These are phyloP conservation scores for Penicillium sp. DNA, from an alignment of 2,329 filamentous ascomycete genomes.

Conservation along the genomic window DNA sequence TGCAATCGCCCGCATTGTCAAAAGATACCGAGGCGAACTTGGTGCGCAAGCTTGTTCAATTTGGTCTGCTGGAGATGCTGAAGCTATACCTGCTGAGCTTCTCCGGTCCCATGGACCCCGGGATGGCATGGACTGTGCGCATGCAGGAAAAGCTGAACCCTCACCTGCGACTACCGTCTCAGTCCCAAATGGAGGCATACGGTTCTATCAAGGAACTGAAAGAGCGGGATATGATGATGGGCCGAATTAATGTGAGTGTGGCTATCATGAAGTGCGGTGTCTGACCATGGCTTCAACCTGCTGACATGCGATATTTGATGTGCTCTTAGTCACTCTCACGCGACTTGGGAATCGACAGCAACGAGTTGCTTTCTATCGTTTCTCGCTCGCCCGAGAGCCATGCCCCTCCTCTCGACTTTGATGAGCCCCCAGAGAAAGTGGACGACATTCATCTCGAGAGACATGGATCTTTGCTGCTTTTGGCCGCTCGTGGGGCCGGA, in stretches of 20 bases:
- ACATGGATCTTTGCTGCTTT: conserved; percentile 49
- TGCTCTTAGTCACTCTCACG: conserved; percentile 44
- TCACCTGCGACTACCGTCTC: conserved; percentile 44
- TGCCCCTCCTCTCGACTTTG: conserved; percentile 45
- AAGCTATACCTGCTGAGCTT: conserved; percentile 53
- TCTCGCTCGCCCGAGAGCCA: conserved; percentile 36
- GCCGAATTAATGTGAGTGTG: conserved; percentile 47
- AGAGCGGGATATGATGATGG: conserved; percentile 50
- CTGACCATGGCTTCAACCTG: too few relatives aligned
- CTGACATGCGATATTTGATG: background rate
- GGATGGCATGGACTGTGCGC: conserved; percentile 42
- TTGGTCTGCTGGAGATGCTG: conserved; percentile 55
- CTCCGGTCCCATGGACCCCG: conserved; percentile 30
- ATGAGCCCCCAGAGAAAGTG: conserved; percentile 48
- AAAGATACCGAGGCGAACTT: conserved; percentile 45
- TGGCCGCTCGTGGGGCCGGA: conserved; percentile 48
- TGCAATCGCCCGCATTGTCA: conserved; percentile 33
- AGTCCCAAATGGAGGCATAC: conserved; percentile 49
- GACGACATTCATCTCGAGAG: conserved; percentile 53
- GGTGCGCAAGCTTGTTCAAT: conserved; percentile 53
- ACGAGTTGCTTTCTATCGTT: conserved; percentile 44
- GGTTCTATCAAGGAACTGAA: conserved; percentile 44
- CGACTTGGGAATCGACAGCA: conserved; percentile 47
- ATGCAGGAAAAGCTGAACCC: conserved; percentile 55
- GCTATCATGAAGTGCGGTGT: background rate